Conservation (phyloP, 2,329 filamentous ascomycete species). For the Kalaharituber pfeilii region DNA sequence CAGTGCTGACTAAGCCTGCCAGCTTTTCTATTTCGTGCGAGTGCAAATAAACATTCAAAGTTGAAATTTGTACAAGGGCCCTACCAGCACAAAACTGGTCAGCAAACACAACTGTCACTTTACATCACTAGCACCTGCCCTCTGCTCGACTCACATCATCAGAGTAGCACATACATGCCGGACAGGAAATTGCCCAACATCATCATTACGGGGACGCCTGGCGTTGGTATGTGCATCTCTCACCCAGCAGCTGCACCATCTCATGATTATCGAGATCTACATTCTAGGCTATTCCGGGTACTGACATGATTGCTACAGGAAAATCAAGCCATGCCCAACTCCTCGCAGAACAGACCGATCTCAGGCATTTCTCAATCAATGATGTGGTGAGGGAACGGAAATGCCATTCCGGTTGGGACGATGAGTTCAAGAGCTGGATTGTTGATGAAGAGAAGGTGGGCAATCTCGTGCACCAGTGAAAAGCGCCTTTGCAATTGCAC, state of each 20-base stretch:
- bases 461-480: conserved; percentile 3
- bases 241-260: neutral
- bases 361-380: conserved; percentile 77
- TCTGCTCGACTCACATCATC: too few species aligned
- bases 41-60: too few species aligned
- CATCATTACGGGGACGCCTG: conserved; percentile 86
- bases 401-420: conserved; percentile 77
- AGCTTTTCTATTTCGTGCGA: too few species aligned
- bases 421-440: conserved; percentile 72
- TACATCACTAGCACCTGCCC: too few species aligned
- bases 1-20: too few species aligned
- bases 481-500: conserved; percentile 2
- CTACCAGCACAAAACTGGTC: too few species aligned
- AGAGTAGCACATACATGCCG: too few species aligned
- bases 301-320: conserved; percentile 30
- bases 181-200: conserved; percentile 55
- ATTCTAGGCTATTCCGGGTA: too few species aligned
- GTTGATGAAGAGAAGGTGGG: conserved; percentile 89
- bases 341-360: conserved; percentile 54
- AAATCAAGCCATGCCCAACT: conserved; percentile 86
- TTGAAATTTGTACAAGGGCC: too few species aligned
- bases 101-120: too few species aligned
- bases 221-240: conserved; percentile 39
- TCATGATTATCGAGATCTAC: too few species aligned
- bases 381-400: conserved; percentile 74